A percentile compares a stretch with the other conserved stretches of the same genome.
phyloP scores from a whole-genome alignment of 2,329 filamentous ascomycete genomes.

The Keithomyces neogunnii region DNA sequence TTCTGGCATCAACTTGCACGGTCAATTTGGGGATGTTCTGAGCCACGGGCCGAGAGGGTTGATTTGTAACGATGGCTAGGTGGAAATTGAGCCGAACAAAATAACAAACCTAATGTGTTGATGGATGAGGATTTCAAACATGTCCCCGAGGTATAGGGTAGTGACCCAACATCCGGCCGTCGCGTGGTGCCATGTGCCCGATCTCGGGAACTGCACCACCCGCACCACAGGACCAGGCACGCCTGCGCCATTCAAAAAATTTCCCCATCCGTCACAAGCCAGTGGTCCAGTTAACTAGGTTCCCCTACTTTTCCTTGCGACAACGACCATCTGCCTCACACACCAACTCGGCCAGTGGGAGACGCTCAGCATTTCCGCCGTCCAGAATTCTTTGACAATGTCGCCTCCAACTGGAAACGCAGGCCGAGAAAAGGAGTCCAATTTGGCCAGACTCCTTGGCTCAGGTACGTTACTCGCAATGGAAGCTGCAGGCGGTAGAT shows the following conservation, averaged over 20 bases:
- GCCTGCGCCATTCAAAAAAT: constrained; percentile 8
- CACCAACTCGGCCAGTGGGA: constrained; percentile 1
- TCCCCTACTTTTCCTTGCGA: background rate
- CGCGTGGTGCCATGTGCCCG: constrained; percentile 4
- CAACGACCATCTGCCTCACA: background rate
- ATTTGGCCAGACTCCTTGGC: constrained; percentile 76
- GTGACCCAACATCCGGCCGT: background rate
- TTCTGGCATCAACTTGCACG: no score
- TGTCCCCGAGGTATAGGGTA: background rate
- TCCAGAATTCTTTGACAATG: constrained; percentile 33
- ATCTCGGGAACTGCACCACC: constrained; percentile 8
- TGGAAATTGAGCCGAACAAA: no score
- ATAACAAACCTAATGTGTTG: no score
- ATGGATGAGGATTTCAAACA: background rate
- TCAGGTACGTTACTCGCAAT: constrained; percentile 54
- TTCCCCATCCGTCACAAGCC: constrained; percentile 4
- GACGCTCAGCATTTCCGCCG: constrained; percentile 1
- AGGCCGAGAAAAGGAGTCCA: constrained; percentile 70
- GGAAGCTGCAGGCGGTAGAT: background rate
- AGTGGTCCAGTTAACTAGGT: background rate
- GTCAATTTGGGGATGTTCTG: no score
- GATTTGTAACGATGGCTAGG: no score
- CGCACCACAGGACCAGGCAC: constrained; percentile 1
- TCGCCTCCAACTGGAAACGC: constrained; percentile 44
- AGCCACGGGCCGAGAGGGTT: no score